Conservation (phyloP, 2,329 filamentous ascomycete species). For the Microdochium paspali region DNA sequence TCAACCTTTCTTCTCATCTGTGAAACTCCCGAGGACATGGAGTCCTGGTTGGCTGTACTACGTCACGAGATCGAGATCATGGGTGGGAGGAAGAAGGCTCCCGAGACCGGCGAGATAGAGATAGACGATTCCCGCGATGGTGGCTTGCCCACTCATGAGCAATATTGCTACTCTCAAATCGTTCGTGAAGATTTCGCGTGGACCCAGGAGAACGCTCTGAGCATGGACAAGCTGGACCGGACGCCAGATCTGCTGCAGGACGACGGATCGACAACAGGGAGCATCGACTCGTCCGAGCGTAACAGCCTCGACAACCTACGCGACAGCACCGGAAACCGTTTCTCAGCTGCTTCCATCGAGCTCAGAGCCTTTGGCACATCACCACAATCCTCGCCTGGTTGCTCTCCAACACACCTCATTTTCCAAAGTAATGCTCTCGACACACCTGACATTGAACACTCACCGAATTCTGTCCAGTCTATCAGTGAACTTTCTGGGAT, state of each 20-base stretch:
- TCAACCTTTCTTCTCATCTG: conserved; percentile 65
- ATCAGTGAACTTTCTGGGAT: conserved; percentile 20
- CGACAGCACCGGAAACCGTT: conserved; percentile 41
- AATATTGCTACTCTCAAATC: conserved; percentile 32
- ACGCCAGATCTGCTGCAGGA: conserved; percentile 35
- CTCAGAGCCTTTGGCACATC: conserved; percentile 53
- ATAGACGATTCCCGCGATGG: conserved; percentile 33
- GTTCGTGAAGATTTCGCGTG: conserved; percentile 25
- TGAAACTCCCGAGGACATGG: conserved; percentile 64
- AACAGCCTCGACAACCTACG: conserved; percentile 47
- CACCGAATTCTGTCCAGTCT: conserved; percentile 12
- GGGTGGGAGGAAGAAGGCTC: conserved; percentile 55
- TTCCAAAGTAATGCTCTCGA: conserved; percentile 27
- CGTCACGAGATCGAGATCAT: conserved; percentile 61
- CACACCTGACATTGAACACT: conserved; percentile 17
- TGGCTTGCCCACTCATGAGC: conserved; percentile 36
- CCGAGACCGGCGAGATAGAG: conserved; percentile 44
- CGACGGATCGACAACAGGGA: conserved; percentile 47
- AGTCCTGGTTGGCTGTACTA: conserved; percentile 61
- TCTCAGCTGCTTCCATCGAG: conserved; percentile 51
- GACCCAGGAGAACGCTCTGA: conserved; percentile 14
- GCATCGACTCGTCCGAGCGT: conserved; percentile 48
- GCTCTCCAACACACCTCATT: conserved; percentile 44
- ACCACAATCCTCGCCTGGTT: conserved; percentile 45
- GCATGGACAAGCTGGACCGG: conserved; percentile 15